Evolutionary conservation across 2,329 filamentous ascomycete genomes (phyloP).

Genomic region (Juglanconis sp.): DNA sequence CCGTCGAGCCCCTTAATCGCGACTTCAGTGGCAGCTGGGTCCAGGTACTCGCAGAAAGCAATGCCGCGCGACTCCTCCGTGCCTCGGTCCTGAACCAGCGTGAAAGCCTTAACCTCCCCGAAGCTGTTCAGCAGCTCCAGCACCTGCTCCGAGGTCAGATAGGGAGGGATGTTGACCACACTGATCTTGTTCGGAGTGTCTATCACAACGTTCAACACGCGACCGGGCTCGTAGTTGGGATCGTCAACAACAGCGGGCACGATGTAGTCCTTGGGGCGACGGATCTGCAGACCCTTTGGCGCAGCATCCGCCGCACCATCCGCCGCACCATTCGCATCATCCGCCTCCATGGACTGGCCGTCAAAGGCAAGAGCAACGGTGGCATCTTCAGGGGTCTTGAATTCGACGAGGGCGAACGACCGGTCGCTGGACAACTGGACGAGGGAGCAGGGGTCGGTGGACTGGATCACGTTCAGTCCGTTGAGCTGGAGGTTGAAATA

Average conservation of each 20-base stretch:
- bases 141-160: slow-evolving; percentile 87
- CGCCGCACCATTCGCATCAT: slow-evolving; percentile 44
- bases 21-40: slow-evolving; percentile 72
- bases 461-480: slow-evolving; percentile 86
- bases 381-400: slow-evolving; percentile 81
- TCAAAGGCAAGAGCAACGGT: slow-evolving; percentile 89
- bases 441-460: slow-evolving; percentile 77
- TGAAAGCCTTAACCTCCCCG: slow-evolving; percentile 87
- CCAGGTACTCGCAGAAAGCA: slow-evolving; percentile 92
- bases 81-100: slow-evolving; percentile 80
- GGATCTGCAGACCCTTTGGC: slow-evolving; percentile 65
- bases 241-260: slow-evolving; percentile 78
- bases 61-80: slow-evolving; percentile 89
- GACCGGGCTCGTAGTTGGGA: slow-evolving; percentile 68
- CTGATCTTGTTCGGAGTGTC: slow-evolving; percentile 96
- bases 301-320: slow-evolving; percentile 48
- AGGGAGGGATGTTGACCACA: slow-evolving; percentile 82
- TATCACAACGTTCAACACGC: slow-evolving; percentile 75
- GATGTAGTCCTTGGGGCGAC: slow-evolving; percentile 94
- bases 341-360: slow-evolving; percentile 81
- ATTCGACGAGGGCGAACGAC: slow-evolving; percentile 84
- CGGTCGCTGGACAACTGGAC: slow-evolving; percentile 78
- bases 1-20: slow-evolving; percentile 89
- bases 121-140: slow-evolving; percentile 87
- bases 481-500: slow-evolving; percentile 98